Base-by-base conservation (phyloP, 495 filamentous ascomycete species). In the Recurvomyces mirabilis region DNA sequence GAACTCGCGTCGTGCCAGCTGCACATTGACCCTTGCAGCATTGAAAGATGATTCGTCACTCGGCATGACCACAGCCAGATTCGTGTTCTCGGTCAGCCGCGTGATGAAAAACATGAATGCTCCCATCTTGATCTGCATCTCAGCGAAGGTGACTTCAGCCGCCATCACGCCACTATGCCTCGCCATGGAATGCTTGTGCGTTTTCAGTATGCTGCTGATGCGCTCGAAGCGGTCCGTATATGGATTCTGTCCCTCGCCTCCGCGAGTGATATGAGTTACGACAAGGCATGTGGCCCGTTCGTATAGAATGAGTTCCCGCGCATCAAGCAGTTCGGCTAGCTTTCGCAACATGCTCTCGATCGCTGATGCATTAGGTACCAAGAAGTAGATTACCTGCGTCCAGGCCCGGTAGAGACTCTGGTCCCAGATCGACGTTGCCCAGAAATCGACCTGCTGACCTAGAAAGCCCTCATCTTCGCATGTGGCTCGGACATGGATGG, bases 321-420 rank as follows among this genome's bases (percentile, higher is more conserved):
- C 91, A 56, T 87, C 81, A 43, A 93, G 84, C 20, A 84, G 74
- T 36, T 81, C 72, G 22, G 85, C 86, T 29, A 98, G 72, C 20
- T 77, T 72, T 1, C 69, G 70, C 4, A 98, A 70, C 63, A 94
- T 83, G 12, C 70, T 74, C 60, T 95, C 89, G 51, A 96, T 94
- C 20, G 84, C 72, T n/a, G 76, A 68, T 0, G 95, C 74, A 60
- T 98, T 96, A 0, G 91, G 93, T 18, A 96, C 89, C 20, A 98
- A 72, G 59, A 82, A 84, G 68, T 98, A 89, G 42, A 98, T 94
- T 51, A 98, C 94, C 52, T 79, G 80, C 0, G 93, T 91, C 91
- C 91, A 98, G 4, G 91, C 91, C 54, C 87, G 89, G 68, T 98
- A 98, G n/a, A 98, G 68, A 11, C 80, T 87, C 62, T 98, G 88